Evolutionary conservation across 2,329 filamentous ascomycete genomes (phyloP), one percentile per base, ranked within the genome.

Genomic region (Lecanicillium sp.): DNA sequence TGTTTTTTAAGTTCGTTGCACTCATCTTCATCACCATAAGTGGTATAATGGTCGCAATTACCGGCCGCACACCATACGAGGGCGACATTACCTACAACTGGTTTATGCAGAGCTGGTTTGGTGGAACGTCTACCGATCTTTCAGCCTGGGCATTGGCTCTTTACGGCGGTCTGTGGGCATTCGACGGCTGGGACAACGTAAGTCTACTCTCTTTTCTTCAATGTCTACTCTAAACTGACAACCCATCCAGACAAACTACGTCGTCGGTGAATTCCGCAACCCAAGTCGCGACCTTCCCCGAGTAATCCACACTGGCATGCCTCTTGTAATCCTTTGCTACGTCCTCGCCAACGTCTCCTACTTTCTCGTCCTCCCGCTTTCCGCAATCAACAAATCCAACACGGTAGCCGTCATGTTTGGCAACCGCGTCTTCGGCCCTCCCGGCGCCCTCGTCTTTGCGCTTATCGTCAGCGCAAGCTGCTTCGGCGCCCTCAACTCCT

Each of bases 121-220:
- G 87, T 39, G 81, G 83, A 41, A 95, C 90, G 4, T 86, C 76
- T 46, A 77, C 70, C 12, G 83, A 89, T 56, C 72, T 84, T 36
- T 94, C 83, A 33, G 81, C 80, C 48, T 96, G 89, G 85, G 92
- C 92, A 3, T 83, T 98, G 33, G 92, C 92, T 0, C 64, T 98
- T 33, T 98, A 98, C 58, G 90, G 88, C 13, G 92, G 92, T 8
- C 71, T 98, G 5, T 98, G 92, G 92, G 92, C 92, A 1, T 98
- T 92, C 62, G 92, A 98, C 57, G 92, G 92, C 20, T 98, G 92
- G 92, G 92, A 98, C 57, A 98, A 98, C 59, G 87, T 92, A 65
- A 66, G 83, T 70, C 33, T 5, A n/a, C 31, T 18, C 17, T 6
- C 19, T 39, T n/a, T 5, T 27, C 28, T 38, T 32, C 3, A n/a